Evolutionary conservation across 2,329 filamentous ascomycete species (phyloP).

Genomic region (Chaetomiaceae sp.): DNA sequence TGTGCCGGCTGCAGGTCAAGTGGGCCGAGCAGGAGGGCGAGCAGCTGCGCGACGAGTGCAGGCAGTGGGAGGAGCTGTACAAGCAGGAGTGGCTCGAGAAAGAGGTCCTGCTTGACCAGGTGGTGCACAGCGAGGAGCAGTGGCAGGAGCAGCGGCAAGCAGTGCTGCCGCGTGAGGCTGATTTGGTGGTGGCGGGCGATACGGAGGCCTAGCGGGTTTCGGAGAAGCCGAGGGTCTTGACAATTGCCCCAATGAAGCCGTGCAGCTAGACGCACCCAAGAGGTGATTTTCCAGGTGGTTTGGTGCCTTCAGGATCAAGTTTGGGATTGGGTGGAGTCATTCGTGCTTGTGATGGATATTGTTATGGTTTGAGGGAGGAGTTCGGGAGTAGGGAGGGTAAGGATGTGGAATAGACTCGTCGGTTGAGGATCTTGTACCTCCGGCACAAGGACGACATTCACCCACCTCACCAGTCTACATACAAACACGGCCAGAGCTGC

Average conservation of each 20-base stretch:
- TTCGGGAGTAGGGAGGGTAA: constrained; percentile 1
- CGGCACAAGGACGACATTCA: no score
- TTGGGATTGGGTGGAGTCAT: no score
- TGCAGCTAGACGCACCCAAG: no score
- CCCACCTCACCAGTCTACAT: no score
- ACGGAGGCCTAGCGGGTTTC: neutral
- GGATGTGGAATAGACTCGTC: no score
- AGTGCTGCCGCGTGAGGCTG: constrained; percentile 44
- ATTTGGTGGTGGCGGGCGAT: constrained; percentile 34
- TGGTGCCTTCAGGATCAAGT: no score
- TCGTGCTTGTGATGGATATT: no score
- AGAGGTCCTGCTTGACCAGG: constrained; percentile 69
- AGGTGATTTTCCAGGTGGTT: no score
- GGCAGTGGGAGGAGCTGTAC: constrained; percentile 59
- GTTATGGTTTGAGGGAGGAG: constrained; percentile 3
- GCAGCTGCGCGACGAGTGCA: constrained; percentile 57
- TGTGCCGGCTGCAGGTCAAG: constrained; percentile 64
- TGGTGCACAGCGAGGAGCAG: constrained; percentile 60
- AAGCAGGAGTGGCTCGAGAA: constrained; percentile 73
- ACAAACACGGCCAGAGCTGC: no score
- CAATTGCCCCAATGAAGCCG: no score
- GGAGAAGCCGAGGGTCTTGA: no score
- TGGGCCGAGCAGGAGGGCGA: constrained; percentile 67
- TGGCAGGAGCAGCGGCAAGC: constrained; percentile 54
- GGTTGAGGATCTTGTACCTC: no score